Evolutionary conservation across 805 yeast genomes (phyloP), one percentile per base, ranked within the genome.

Genomic region (Sugiyamaella qingdaonensis): DNA sequence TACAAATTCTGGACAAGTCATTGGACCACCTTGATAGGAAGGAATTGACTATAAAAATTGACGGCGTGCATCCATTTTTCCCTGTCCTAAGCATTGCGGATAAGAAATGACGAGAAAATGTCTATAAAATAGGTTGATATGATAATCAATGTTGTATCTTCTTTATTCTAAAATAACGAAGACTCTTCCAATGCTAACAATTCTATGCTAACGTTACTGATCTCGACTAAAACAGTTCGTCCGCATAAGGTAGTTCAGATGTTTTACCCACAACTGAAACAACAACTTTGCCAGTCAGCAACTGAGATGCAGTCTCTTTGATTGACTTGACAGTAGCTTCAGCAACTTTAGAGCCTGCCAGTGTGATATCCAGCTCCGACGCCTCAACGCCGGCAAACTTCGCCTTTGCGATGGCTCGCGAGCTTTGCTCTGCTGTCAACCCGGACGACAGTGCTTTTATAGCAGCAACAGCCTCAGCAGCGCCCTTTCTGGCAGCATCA

Each of bases 241-340:
- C 90, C 65, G 86, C 85, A 72, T 78, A 86, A 66, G 99, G 97
- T 75, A 92, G 82, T 61, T 81, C 82, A 68, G 83, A 85, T 57
- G 85, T 82, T 72, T 89, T 85, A 74, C 98, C 99, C 58, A 88
- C 84, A 58, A 94, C 97, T 60, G 85, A 94, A 67, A 86, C 84
- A 76, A 85, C 89, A 77, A 84, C 84, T 66, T 82, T 82, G 27
- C 72, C 67, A 54, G 62, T 52, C 58, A 75, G 69, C 11, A 45
- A 24, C 21, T 32, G 29, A 51, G 67, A 58, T 50, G 66, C 64
- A 35, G 73, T 61, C 27, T 60, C 54, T 51, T 53, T 60, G 53
- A 57, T 58, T 54, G 67, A 33, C 61, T 75, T 78, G 44, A 74
- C 68, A 54, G 77, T 64, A 46, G 77, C 73, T 45, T 70, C 62